Evolutionary conservation across 805 yeast genomes (phyloP).

Genomic region (Candida easanensis): DNA sequence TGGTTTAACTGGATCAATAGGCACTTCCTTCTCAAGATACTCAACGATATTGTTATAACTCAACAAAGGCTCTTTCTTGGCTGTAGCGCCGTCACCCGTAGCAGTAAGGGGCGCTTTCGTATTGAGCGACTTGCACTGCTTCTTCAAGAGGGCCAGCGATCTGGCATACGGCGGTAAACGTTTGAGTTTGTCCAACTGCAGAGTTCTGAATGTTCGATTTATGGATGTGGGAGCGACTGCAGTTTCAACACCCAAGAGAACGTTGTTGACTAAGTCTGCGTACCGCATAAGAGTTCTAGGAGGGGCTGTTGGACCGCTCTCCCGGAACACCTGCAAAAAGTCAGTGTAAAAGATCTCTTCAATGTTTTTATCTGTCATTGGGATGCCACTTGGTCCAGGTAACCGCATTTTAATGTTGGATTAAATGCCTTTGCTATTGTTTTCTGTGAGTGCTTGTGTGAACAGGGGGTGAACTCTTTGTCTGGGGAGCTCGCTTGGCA

Average conservation of each 20-base stretch:
- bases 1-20: not conserved
- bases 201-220: not conserved
- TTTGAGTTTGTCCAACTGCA: slow-evolving; percentile 1
- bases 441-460: no score
- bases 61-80: no score
- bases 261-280: not conserved
- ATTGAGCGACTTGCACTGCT: not conserved
- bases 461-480: no score
- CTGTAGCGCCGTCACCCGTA: no score
- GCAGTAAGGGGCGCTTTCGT: no score
- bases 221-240: not conserved
- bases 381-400: no score
- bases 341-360: not conserved
- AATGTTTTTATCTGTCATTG: not conserved
- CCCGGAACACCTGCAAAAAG: not conserved
- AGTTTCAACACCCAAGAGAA: not conserved
- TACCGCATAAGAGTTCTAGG: not conserved
- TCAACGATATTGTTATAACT: no score
- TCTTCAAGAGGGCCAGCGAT: not conserved
- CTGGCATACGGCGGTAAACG: not conserved
- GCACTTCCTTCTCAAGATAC: not conserved
- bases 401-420: no score
- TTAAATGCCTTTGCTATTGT: no score
- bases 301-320: not conserved
- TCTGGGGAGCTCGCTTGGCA: no score